Base-by-base conservation (phyloP, 2,329 filamentous ascomycete genomes). In the Neofusicoccum sp. region DNA sequence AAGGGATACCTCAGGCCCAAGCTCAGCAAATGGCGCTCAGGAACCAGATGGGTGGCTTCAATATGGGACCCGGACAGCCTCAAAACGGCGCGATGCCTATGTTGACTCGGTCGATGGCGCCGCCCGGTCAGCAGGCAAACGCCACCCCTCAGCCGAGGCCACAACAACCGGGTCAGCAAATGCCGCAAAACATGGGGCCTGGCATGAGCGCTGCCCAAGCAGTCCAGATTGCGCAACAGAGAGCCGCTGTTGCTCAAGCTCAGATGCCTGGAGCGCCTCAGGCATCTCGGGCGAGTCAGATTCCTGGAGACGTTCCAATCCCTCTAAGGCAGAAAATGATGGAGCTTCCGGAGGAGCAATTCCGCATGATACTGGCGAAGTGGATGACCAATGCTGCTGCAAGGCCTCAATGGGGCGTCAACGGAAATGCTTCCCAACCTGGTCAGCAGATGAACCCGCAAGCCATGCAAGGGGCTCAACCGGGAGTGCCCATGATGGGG, bases 81-180 rank as follows among this genome's bases (percentile, higher is more conserved):
- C 71, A 77, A 65, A 79, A 56, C 26, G 51, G 75, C 60, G 78
- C 78, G 34, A 81, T 82, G 79, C 73, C 77, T 1, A 79, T 79
- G 73, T 72, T 82, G 24, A 82, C 77, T 33, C 73, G 77, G 16
- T 77, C 79, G 1, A 78, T 82, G 71, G 71, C 68, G 38, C 76
- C 78, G 49, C 78, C 78, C 9, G 77, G 76, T 3, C 79, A 80
- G 62, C 69, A 71, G 49, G 71, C 67, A 33, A 67, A 67, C n/a
- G 65, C 66, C 6, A 73, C 73, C 8, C 70, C 73, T 7, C 71
- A 73, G 57, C 73, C 72, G 61, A 68, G 70, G 5, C 72, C 70
- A 30, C 71, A 74, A 58, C 67, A 68, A 11, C 69, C 72, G 56
- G 67, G 71, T n/a, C 71, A 71, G 2, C 68, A 70, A 53, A 74